These are phyloP conservation scores for Microdochium bolleyi DNA, from an alignment of 2,329 filamentous ascomycete species.

Conservation along the genomic window DNA sequence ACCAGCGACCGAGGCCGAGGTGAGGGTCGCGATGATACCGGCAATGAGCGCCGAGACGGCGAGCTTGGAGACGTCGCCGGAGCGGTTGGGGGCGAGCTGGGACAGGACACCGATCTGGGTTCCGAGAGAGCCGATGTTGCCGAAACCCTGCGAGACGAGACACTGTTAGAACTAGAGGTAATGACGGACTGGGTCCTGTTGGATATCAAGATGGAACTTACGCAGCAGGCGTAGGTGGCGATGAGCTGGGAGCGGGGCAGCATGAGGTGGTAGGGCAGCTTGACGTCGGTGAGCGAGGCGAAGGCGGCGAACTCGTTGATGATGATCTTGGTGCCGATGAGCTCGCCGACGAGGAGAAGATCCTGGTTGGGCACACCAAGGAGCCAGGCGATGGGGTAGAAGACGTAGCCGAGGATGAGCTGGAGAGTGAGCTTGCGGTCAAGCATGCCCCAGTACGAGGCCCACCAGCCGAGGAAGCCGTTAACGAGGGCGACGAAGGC, in stretches of 20 bases:
- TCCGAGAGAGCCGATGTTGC: slow-evolving; percentile 80
- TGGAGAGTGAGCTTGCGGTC: slow-evolving; percentile 55
- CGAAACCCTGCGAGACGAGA: slow-evolving; percentile 45
- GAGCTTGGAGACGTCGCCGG: slow-evolving; percentile 67
- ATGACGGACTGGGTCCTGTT: neutral
- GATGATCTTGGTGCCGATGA: slow-evolving; percentile 82
- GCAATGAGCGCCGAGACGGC: slow-evolving; percentile 71
- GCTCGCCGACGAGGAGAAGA: slow-evolving; percentile 63
- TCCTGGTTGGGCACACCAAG: slow-evolving; percentile 60
- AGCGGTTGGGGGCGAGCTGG: slow-evolving; percentile 68
- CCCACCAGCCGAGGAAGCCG: slow-evolving; percentile 66
- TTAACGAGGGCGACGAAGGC: slow-evolving; percentile 60
- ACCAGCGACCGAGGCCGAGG: slow-evolving; percentile 69
- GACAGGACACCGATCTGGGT: slow-evolving; percentile 84
- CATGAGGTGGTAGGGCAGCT: slow-evolving; percentile 46
- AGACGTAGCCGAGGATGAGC: slow-evolving; percentile 62
- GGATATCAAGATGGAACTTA: slow-evolving; percentile 29
- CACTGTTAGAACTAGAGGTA: slow-evolving; percentile 3
- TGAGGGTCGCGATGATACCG: slow-evolving; percentile 72
- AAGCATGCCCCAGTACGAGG: slow-evolving; percentile 58
- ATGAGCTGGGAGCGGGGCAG: slow-evolving; percentile 69
- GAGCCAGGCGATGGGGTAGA: slow-evolving; percentile 64
- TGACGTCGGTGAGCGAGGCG: slow-evolving; percentile 38
- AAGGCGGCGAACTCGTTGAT: slow-evolving; percentile 81
- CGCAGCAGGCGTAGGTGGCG: slow-evolving; percentile 76